phyloP scores from a whole-genome alignment of 192 early-diverging fungal species.

The Kappamyces sp. region DNA sequence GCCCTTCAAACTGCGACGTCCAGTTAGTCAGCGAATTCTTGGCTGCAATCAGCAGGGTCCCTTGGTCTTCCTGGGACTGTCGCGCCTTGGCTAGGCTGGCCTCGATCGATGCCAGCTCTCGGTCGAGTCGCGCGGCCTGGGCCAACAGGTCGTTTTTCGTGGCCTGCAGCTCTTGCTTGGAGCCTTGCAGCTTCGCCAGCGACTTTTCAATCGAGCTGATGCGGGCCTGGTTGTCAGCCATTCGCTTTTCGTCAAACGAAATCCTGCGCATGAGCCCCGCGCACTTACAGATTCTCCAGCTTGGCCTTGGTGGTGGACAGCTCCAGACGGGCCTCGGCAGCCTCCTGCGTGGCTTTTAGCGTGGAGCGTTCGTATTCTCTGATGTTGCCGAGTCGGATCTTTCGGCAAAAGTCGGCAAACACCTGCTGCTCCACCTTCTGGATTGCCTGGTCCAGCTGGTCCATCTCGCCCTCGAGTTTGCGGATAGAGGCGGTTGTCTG shows the following conservation, averaged over 20 bases:
- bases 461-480: slow-evolving; percentile 25
- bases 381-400: slow-evolving; percentile 67
- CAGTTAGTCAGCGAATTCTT: slow-evolving; percentile 52
- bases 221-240: slow-evolving; percentile 47
- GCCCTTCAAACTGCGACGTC: slow-evolving; percentile 64
- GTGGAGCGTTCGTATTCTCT: slow-evolving; percentile 82
- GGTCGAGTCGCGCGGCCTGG: slow-evolving; percentile 20
- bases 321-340: slow-evolving; percentile 65
- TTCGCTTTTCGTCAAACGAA: slow-evolving; percentile 69
- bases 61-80: slow-evolving; percentile 48
- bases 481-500: slow-evolving; percentile 6
- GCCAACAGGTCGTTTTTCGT: too few species aligned
- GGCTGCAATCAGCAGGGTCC: slow-evolving; percentile 43
- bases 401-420: slow-evolving; percentile 76
- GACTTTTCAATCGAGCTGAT: slow-evolving; percentile 28
- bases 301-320: slow-evolving; percentile 74
- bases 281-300: slow-evolving; percentile 66
- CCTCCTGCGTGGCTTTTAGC: slow-evolving; percentile 62
- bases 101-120: slow-evolving; percentile 29
- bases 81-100: slow-evolving; percentile 27
- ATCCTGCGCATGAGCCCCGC: slow-evolving; percentile 23
- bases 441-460: slow-evolving; percentile 43
- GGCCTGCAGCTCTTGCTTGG: slow-evolving; percentile 28
- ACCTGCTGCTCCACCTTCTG: slow-evolving; percentile 51
- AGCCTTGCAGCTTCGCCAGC: slow-evolving; percentile 18